phyloP scores from a whole-genome alignment of 1,284 basidiomycete species.

The Nidula niveotomentosa region DNA sequence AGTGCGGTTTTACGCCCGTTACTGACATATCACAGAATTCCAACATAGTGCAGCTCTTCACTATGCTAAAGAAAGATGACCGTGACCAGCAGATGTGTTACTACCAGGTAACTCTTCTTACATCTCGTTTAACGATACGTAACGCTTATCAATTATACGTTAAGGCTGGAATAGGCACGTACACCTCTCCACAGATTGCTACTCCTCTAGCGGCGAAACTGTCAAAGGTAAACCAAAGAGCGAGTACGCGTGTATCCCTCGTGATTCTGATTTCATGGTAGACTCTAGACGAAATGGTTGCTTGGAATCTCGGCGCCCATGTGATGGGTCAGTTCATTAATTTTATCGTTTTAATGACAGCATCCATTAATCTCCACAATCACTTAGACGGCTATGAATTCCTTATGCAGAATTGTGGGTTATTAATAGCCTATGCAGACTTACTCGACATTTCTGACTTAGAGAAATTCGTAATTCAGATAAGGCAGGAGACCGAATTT shows the following conservation, averaged over 20 bases:
- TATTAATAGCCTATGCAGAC: not conserved
- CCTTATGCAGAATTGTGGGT: not conserved
- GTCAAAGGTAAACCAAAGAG: not conserved
- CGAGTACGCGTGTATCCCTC: not conserved
- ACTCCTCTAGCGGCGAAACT: not conserved
- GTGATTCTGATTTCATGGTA: not conserved
- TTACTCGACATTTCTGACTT: not conserved
- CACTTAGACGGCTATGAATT: not conserved
- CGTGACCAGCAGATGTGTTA: not conserved
- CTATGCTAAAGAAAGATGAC: not conserved
- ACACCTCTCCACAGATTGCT: not conserved
- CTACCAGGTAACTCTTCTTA: not conserved
- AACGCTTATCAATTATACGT: not conserved
- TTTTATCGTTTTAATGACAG: too few relatives aligned
- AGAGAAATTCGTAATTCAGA: not conserved
- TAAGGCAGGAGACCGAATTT: slow-evolving; percentile 1
- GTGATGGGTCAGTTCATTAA: not conserved
- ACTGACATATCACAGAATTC: not conserved
- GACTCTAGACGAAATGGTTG: not conserved
- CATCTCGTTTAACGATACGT: not conserved
- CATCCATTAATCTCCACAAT: not conserved
- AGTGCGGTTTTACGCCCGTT: not conserved
- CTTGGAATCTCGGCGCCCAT: not conserved
- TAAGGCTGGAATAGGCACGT: not conserved
- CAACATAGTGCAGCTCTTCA: not conserved